phyloP scores from a whole-genome alignment of 805 yeast species.

The Metschnikowia kofuensis region DNA sequence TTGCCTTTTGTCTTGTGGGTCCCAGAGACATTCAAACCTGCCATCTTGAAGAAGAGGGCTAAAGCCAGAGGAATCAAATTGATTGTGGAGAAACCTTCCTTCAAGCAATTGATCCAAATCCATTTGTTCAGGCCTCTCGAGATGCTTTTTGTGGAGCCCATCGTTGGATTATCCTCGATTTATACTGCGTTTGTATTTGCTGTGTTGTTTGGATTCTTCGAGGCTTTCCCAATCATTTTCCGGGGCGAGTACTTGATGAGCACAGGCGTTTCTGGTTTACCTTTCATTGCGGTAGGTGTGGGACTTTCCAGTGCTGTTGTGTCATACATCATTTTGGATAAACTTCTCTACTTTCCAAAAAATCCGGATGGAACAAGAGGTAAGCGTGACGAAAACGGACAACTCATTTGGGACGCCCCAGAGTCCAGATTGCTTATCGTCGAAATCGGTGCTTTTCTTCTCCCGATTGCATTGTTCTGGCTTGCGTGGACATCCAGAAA shows the following conservation, averaged over 20 bases:
- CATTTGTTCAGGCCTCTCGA: constrained; percentile 61
- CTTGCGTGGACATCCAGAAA: constrained; percentile 70
- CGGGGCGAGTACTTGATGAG: constrained; percentile 60
- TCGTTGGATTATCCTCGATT: constrained; percentile 63
- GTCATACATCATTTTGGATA: constrained; percentile 50
- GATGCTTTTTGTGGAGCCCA: constrained; percentile 73
- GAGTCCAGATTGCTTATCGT: constrained; percentile 59
- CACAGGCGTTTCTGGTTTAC: constrained; percentile 61
- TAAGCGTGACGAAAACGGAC: constrained; percentile 55
- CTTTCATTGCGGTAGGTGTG: constrained; percentile 69
- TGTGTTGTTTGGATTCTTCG: constrained; percentile 75
- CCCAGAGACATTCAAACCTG: constrained; percentile 19
- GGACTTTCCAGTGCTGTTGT: constrained; percentile 59
- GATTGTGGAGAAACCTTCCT: constrained; percentile 29
- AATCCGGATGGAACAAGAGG: constrained; percentile 62
- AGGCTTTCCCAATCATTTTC: constrained; percentile 74
- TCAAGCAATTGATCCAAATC: constrained; percentile 45
- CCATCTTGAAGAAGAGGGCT: constrained; percentile 22
- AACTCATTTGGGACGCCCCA: constrained; percentile 53
- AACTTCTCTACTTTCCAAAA: constrained; percentile 48
- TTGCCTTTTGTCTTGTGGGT: constrained; percentile 15
- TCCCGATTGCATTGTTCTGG: constrained; percentile 76
- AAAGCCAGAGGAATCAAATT: constrained; percentile 53
- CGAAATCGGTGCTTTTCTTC: constrained; percentile 62
- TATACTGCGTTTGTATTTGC: constrained; percentile 77